Evolutionary conservation across 139 green algal species (phyloP).

Genomic region (Chlamydomonas sp.): DNA sequence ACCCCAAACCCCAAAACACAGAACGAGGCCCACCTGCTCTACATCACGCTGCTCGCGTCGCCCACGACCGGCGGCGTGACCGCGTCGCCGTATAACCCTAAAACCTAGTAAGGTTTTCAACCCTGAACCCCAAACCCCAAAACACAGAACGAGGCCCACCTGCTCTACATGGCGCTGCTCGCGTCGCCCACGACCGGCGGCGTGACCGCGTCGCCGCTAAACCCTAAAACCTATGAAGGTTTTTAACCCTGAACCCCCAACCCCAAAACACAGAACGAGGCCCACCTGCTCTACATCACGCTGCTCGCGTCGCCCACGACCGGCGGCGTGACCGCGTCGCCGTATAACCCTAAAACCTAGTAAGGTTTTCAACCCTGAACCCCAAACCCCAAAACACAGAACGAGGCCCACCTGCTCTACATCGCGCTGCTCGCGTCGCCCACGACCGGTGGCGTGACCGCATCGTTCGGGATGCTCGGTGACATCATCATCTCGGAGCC

Average conservation of each 20-base stretch:
- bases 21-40: slow-evolving; percentile 56
- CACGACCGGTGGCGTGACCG: slow-evolving; percentile 54
- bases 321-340: slow-evolving; percentile 50
- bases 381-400: too few relatives aligned
- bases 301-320: slow-evolving; percentile 54
- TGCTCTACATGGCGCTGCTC: slow-evolving; percentile 54
- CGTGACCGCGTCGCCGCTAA: slow-evolving; percentile 50
- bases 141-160: slow-evolving; percentile 56
- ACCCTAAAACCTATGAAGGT: too few relatives aligned
- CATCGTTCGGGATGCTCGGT: slow-evolving; percentile 53
- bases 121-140: too few relatives aligned
- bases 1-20: too few relatives aligned
- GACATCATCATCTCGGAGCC: slow-evolving; percentile 57
- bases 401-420: slow-evolving; percentile 54
- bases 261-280: slow-evolving; percentile 58
- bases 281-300: slow-evolving; percentile 54
- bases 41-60: slow-evolving; percentile 49
- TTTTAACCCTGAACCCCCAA: too few relatives aligned
- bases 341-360: too few relatives aligned
- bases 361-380: too few relatives aligned
- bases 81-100: too few relatives aligned
- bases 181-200: slow-evolving; percentile 52
- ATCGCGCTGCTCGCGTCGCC: slow-evolving; percentile 50
- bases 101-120: too few relatives aligned
- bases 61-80: slow-evolving; percentile 57